These are phyloP conservation scores for Scorias spongiosa DNA, from an alignment of 2,329 filamentous ascomycete genomes.

Conservation along the genomic window DNA sequence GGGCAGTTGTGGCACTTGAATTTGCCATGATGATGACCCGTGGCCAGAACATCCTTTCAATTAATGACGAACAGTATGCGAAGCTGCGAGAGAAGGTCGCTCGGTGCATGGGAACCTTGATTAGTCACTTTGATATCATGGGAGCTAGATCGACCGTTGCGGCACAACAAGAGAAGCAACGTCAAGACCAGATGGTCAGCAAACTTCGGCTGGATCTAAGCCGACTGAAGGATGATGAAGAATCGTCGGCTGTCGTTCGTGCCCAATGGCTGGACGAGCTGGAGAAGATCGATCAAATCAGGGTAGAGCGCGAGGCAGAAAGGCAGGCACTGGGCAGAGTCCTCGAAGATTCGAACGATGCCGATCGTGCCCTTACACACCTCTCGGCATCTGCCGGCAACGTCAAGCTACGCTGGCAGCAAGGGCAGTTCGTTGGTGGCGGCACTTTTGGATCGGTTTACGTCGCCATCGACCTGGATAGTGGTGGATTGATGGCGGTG, in stretches of 20 bases:
- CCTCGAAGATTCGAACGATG: constrained; percentile 86
- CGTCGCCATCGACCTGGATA: constrained; percentile 91
- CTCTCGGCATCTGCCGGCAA: constrained; percentile 90
- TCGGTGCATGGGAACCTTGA: constrained; percentile 91
- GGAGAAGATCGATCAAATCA: constrained; percentile 57
- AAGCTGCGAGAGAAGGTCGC: constrained; percentile 75
- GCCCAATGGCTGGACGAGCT: constrained; percentile 62
- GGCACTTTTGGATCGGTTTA: constrained; percentile 97
- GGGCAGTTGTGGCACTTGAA: constrained; percentile 88
- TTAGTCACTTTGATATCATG: constrained; percentile 99
- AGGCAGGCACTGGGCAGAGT: constrained; percentile 79
- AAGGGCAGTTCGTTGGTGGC: constrained; percentile 94
- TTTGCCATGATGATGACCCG: constrained; percentile 96
- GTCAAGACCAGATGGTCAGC: constrained; percentile 63
- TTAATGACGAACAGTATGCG: constrained; percentile 77
- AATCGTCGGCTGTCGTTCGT: constrained; percentile 59
- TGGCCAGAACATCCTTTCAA: constrained; percentile 79
- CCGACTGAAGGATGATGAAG: constrained; percentile 61
- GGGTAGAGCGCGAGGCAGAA: constrained; percentile 69
- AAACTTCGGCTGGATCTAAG: constrained; percentile 69
- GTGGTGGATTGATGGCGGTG: constrained; percentile 91
- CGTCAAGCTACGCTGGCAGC: constrained; percentile 91
- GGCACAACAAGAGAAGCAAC: constrained; percentile 83
- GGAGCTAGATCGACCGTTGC: constrained; percentile 85
- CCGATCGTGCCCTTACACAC: constrained; percentile 85